These are phyloP conservation scores for Butyriboletus appendiculatus DNA, from an alignment of 1,284 basidiomycete genomes.

Conservation along the genomic window DNA sequence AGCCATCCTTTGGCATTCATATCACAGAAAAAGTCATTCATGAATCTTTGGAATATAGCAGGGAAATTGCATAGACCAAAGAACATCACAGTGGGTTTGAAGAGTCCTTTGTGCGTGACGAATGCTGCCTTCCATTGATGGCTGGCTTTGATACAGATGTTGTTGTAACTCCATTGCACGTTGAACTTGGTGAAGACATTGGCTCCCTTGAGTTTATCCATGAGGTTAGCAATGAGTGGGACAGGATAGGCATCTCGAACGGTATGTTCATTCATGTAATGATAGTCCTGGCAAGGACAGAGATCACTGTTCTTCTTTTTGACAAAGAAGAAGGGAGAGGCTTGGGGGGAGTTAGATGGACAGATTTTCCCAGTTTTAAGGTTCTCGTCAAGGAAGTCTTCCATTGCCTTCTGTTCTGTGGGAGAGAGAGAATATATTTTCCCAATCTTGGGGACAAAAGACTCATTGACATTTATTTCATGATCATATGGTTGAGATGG, in stretches of 20 bases:
- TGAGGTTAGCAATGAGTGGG: conserved; percentile 31
- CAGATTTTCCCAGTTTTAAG: background rate
- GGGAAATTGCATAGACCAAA: background rate
- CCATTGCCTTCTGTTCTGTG: background rate
- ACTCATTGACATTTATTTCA: background rate
- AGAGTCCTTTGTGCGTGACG: background rate
- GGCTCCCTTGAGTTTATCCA: conserved; percentile 26
- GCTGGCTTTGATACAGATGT: conserved; percentile 22
- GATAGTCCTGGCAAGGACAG: background rate
- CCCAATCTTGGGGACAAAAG: background rate
- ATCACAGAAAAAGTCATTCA: conserved; percentile 18
- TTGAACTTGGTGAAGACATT: conserved; percentile 24
- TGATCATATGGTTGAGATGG: background rate
- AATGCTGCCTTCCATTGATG: conserved; percentile 16
- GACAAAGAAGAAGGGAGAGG: background rate
- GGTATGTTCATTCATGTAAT: background rate
- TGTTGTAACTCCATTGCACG: background rate
- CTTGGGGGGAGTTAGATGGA: background rate
- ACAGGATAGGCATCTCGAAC: conserved; percentile 5
- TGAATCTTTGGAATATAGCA: conserved; percentile 1
- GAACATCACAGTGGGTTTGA: conserved; percentile 2
- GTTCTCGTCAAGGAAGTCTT: background rate
- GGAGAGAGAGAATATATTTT: background rate
- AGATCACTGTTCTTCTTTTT: conserved; percentile 1
- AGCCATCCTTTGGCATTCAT: conserved; percentile 11